These are phyloP conservation scores for Mycena chlorophos DNA, from an alignment of 768 basidiomycete species.

Conservation along the genomic window DNA sequence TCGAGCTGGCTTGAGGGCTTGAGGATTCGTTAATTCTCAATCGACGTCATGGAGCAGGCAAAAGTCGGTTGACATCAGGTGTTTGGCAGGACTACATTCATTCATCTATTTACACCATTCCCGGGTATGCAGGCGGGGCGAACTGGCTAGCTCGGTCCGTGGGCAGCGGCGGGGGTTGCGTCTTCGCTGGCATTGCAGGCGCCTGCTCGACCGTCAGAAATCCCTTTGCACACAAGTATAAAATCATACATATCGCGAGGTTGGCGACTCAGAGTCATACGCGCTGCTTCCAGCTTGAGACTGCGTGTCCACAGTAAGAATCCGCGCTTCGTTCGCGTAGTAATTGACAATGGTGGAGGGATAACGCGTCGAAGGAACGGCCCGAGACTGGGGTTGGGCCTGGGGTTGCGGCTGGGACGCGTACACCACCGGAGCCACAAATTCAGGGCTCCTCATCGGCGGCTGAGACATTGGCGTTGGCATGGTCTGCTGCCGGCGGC, in stretches of 20 bases:
- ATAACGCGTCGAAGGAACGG: slow-evolving; percentile 4
- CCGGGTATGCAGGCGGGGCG: too few relatives aligned
- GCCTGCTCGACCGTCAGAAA: slow-evolving; percentile 1
- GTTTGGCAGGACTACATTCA: neutral
- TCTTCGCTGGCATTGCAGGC: too few relatives aligned
- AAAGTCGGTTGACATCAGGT: neutral
- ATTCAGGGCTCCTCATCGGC: slow-evolving; percentile 1
- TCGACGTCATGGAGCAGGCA: neutral
- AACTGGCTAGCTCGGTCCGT: too few relatives aligned
- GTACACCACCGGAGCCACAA: slow-evolving; percentile 1
- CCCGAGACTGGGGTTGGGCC: neutral
- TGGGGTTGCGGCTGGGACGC: slow-evolving; percentile 3
- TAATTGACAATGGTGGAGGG: slow-evolving; percentile 5
- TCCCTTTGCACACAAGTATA: neutral
- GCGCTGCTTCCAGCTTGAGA: slow-evolving; percentile 8
- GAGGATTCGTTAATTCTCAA: slow-evolving; percentile 11
- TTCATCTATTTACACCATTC: neutral
- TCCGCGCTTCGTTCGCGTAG: slow-evolving; percentile 1
- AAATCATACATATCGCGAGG: slow-evolving; percentile 8
- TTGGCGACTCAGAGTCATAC: slow-evolving; percentile 17
- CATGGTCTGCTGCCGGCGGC: neutral
- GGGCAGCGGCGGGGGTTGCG: too few relatives aligned
- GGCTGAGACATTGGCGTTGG: slow-evolving; percentile 9
- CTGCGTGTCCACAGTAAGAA: slow-evolving; percentile 6
- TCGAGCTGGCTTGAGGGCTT: slow-evolving; percentile 12